Conservation (phyloP, 768 basidiomycete genomes). For the Auricularia cornea region DNA sequence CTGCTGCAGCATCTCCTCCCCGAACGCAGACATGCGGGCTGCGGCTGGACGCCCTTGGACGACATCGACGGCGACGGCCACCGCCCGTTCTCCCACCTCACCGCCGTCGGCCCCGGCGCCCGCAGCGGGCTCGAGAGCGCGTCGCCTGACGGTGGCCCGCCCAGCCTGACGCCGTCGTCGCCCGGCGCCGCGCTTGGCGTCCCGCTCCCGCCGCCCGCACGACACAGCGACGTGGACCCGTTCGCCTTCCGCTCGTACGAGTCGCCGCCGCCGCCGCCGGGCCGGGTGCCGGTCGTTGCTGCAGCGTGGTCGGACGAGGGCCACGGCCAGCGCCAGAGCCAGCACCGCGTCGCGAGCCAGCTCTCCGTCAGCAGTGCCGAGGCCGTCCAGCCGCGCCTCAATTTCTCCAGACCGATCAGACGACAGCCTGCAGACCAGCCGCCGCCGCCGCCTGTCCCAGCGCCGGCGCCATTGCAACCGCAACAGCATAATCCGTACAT, state of each 20-base stretch:
- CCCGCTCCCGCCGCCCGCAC: not conserved
- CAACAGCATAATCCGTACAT: slow-evolving; percentile 3
- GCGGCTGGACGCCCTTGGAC: no score
- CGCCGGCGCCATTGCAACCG: no score
- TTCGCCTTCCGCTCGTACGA: slow-evolving; percentile 14
- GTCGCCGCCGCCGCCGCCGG: slow-evolving; percentile 13
- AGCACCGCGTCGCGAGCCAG: not conserved
- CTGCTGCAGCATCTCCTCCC: no score
- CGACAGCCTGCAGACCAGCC: slow-evolving; percentile 39
- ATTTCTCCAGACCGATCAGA: slow-evolving; percentile 59
- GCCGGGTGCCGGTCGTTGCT: slow-evolving; percentile 20
- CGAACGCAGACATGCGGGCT: no score
- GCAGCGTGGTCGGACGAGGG: slow-evolving; percentile 16
- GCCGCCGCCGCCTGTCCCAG: slow-evolving; percentile 24
- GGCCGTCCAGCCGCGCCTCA: slow-evolving; percentile 37
- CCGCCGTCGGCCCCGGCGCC: no score
- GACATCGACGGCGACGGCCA: slow-evolving; percentile 25
- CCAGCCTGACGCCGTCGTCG: no score
- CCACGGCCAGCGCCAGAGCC: slow-evolving; percentile 5
- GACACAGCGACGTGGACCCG: slow-evolving; percentile 9
- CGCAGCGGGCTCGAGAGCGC: not conserved
- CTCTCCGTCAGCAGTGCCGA: not conserved
- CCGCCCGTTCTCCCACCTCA: slow-evolving; percentile 29
- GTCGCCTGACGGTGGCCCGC: slow-evolving; percentile 1
- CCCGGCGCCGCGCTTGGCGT: not conserved